Evolutionary conservation across 352 stramenopile genomes (phyloP), one percentile per base, ranked within the genome.

Genomic region (Pythium vanterpoolii): DNA sequence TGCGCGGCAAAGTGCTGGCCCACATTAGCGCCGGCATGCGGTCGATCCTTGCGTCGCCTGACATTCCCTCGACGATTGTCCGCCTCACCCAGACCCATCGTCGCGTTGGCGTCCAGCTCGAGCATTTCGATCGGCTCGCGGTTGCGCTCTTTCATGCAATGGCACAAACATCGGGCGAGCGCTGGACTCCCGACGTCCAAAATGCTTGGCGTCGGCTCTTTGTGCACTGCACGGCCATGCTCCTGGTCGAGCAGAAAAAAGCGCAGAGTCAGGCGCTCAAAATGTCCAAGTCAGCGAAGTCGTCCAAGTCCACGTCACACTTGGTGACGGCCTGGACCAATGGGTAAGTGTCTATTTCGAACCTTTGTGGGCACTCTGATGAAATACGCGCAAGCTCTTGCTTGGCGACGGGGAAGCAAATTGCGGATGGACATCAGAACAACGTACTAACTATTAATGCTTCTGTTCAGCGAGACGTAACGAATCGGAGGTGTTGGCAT

Each of bases 41-140:
- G n/a, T 67, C 69, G 21, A 64, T 85, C 16, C 49, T 80, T 0
- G 49, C 62, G 8, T 49, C 68, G 1, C 56, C 73, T 13, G 87
- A 85, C 16, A 65, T 96, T 18, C 74, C 80, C 4, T 66, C 83
- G 27, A 66, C 87, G 36, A 69, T 97, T 48, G 66, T 93, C 13
- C 57, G 68, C 49, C 64, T 80, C 33, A 73, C 91, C 4, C 83
- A 77, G 0, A 86, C 77, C 4, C 90, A 89, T 31, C 74, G 96
- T 38, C 87, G 70, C 50, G 73, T 83, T 44, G 89, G 95, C 30
- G 88, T 98, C n/a, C 69, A 97, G 39, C 58, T 88, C 26, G 84
- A 94, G 39, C 81, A 86, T 48, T 97, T 96, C 75, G 90, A 97
- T 33, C 78, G 82, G 18, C 68, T 98, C 18, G 92, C 93, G 1